These are phyloP conservation scores for Cladorrhinum samala DNA, from an alignment of 495 filamentous ascomycete genomes.

Conservation along the genomic window DNA sequence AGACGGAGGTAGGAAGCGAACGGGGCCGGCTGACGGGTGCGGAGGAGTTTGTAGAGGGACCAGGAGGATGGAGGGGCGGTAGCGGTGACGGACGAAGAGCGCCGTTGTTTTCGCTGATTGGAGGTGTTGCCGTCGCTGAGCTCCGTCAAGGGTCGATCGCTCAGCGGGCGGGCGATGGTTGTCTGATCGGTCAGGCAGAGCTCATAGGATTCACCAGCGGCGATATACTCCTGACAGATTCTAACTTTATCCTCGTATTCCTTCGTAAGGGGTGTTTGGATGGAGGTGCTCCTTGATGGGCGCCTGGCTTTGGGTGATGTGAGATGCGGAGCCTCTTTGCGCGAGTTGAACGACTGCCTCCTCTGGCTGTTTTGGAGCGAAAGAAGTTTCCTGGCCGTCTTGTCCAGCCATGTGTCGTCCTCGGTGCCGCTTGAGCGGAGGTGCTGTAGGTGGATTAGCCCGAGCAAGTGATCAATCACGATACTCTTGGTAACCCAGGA, in stretches of 20 bases:
- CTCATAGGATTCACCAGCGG: constrained; percentile 84
- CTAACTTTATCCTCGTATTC: constrained; percentile 60
- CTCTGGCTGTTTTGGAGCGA: constrained; percentile 12
- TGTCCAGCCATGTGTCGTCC: constrained; percentile 29
- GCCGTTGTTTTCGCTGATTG: constrained; percentile 5
- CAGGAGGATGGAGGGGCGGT: constrained; percentile 41
- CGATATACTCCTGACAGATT: constrained; percentile 65
- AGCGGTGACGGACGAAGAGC: neutral
- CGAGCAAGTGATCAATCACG: constrained; percentile 65
- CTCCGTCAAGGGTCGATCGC: constrained; percentile 43
- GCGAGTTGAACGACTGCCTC: constrained; percentile 1
- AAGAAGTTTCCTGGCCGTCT: constrained; percentile 26
- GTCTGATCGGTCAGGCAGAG: constrained; percentile 81
- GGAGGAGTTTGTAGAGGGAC: constrained; percentile 66
- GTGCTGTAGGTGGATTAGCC: constrained; percentile 59
- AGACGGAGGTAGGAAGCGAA: constrained; percentile 81
- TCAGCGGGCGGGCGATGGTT: constrained; percentile 40
- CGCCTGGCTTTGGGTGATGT: constrained; percentile 9
- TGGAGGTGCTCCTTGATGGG: constrained; percentile 16
- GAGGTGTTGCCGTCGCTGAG: constrained; percentile 25
- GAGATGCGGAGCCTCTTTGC: neutral
- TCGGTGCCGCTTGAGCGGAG: constrained; percentile 36
- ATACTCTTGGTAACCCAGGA: constrained; percentile 74
- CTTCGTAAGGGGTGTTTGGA: constrained; percentile 43
- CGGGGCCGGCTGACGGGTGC: constrained; percentile 70